These are phyloP conservation scores for Protomyces gravidus DNA, from an alignment of 1,139 yeast species.

Conservation along the genomic window DNA sequence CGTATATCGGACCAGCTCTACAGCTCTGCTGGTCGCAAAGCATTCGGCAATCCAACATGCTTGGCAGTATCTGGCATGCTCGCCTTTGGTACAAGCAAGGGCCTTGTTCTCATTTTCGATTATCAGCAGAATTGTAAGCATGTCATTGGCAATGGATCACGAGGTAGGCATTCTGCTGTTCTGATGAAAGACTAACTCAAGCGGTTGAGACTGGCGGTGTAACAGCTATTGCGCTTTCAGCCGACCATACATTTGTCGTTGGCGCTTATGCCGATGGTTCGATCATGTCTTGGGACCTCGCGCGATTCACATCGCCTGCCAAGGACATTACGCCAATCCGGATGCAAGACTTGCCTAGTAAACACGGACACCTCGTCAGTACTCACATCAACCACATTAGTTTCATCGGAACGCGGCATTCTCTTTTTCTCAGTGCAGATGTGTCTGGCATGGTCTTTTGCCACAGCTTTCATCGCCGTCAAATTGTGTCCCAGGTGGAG, in stretches of 20 bases:
- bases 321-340: slow-evolving; percentile 39
- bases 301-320: slow-evolving; percentile 32
- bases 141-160: slow-evolving; percentile 42
- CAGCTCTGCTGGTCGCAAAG: slow-evolving; percentile 42
- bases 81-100: slow-evolving; percentile 60
- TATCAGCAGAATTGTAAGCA: slow-evolving; percentile 54
- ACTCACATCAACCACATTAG: slow-evolving; percentile 49
- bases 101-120: slow-evolving; percentile 58
- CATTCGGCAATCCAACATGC: slow-evolving; percentile 52
- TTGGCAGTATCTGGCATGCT: slow-evolving; percentile 52
- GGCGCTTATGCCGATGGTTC: slow-evolving; percentile 49
- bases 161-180: slow-evolving; percentile 26
- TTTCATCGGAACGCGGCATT: slow-evolving; percentile 56
- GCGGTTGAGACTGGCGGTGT: slow-evolving; percentile 45
- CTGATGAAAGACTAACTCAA: slow-evolving; percentile 3
- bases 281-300: slow-evolving; percentile 48
- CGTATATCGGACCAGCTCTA: slow-evolving; percentile 45
- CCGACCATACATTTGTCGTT: slow-evolving; percentile 52
- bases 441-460: slow-evolving; percentile 54
- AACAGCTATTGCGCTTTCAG: slow-evolving; percentile 48
- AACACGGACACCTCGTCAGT: slow-evolving; percentile 54
- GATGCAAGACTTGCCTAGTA: slow-evolving; percentile 38
- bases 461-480: slow-evolving; percentile 57
- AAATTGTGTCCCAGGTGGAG: slow-evolving; percentile 51
- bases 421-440: slow-evolving; percentile 59